Conservation (phyloP, 768 basidiomycete genomes). For the Russula abietina region DNA sequence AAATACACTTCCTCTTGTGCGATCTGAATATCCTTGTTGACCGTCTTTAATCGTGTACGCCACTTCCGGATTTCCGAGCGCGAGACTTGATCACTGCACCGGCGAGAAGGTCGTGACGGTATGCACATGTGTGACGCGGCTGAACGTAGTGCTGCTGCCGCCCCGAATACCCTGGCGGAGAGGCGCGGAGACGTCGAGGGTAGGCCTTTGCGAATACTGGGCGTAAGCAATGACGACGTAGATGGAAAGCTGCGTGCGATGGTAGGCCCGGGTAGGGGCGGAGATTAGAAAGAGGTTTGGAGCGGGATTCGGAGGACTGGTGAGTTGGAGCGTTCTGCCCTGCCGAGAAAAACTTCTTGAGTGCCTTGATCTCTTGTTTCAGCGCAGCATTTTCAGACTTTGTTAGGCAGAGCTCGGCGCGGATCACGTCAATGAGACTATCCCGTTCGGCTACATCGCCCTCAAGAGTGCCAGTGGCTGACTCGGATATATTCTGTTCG, state of each 20-base stretch:
- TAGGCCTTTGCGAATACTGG: conserved; percentile 75
- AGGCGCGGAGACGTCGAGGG: conserved; percentile 52
- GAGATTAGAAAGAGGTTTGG: conserved; percentile 35
- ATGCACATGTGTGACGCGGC: conserved; percentile 79
- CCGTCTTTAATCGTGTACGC: conserved; percentile 61
- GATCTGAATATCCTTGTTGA: conserved; percentile 68
- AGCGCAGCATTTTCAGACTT: conserved; percentile 80
- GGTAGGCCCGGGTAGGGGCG: conserved; percentile 19
- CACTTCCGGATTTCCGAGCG: conserved; percentile 59
- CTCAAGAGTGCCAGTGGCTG: conserved; percentile 84
- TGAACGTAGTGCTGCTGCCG: conserved; percentile 43
- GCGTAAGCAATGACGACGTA: conserved; percentile 39
- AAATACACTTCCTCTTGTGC: conserved; percentile 61
- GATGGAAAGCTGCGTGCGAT: conserved; percentile 25
- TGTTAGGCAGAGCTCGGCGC: conserved; percentile 71
- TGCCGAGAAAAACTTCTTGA: conserved; percentile 70
- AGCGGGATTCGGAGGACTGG: conserved; percentile 43
- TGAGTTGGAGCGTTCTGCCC: conserved; percentile 39
- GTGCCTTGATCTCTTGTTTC: conserved; percentile 63
- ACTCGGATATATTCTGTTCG: conserved; percentile 86
- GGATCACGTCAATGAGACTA: conserved; percentile 80
- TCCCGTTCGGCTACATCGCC: conserved; percentile 91
- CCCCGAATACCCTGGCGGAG: conserved; percentile 64
- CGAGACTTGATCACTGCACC: conserved; percentile 26
- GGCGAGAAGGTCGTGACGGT: conserved; percentile 50